Evolutionary conservation across 2,329 filamentous ascomycete genomes (phyloP).

Genomic region (Dactylellina cionopaga): DNA sequence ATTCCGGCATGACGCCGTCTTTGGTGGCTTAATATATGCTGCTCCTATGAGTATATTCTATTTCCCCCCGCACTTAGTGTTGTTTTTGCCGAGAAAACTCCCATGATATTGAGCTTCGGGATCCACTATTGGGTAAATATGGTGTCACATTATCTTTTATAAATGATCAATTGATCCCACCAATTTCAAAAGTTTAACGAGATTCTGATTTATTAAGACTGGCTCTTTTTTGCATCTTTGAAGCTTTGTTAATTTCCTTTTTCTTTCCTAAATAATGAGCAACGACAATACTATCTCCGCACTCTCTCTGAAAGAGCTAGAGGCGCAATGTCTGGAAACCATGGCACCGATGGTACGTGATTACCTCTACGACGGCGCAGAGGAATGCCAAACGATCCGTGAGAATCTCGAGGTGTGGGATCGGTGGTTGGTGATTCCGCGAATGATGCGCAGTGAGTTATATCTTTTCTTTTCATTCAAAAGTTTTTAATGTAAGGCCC

Average conservation of each 20-base stretch:
- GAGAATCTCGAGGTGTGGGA: conserved; percentile 68
- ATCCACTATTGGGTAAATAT: too few species aligned
- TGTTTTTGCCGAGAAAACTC: not conserved
- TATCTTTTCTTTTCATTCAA: conserved; percentile 26
- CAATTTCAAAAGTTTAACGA: too few species aligned
- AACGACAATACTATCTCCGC: conserved; percentile 58
- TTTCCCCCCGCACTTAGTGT: not conserved
- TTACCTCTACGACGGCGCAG: conserved; percentile 70
- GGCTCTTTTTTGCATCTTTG: too few species aligned
- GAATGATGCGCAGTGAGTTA: conserved; percentile 62
- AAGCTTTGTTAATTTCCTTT: not conserved
- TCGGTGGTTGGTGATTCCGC: conserved; percentile 65
- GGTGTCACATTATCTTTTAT: too few species aligned
- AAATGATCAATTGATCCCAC: too few species aligned
- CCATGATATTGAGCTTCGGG: too few species aligned
- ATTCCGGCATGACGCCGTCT: conserved; percentile 1
- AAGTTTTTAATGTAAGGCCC: too few species aligned
- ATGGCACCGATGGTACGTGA: conserved; percentile 63
- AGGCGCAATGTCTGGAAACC: conserved; percentile 60
- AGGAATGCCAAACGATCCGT: conserved; percentile 66
- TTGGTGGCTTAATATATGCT: too few species aligned
- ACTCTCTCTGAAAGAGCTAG: conserved; percentile 61
- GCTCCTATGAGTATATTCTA: too few species aligned
- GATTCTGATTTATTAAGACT: too few species aligned
- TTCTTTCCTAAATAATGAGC: not conserved